These are phyloP conservation scores for Hortaea werneckii DNA, from an alignment of 2,329 filamentous ascomycete genomes.

Conservation along the genomic window DNA sequence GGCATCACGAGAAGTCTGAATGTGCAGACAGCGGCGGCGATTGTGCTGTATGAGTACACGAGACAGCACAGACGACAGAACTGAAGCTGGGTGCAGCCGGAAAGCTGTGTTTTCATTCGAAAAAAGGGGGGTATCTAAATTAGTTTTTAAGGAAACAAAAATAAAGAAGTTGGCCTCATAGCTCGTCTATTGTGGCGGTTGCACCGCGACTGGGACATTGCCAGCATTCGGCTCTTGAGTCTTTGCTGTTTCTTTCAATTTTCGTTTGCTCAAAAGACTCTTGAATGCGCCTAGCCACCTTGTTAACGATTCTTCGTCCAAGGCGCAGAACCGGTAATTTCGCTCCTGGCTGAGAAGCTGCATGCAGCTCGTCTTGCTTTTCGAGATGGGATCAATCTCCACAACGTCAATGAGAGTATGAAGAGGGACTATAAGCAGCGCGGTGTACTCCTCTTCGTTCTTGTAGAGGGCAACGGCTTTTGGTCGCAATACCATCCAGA, in stretches of 20 bases:
- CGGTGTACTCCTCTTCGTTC: conserved; percentile 79
- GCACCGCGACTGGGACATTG: conserved; percentile 1
- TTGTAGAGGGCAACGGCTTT: conserved; percentile 86
- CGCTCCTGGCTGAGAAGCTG: conserved; percentile 90
- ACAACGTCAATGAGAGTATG: conserved; percentile 76
- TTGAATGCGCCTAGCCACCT: conserved; percentile 86
- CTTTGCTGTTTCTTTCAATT: conserved; percentile 1
- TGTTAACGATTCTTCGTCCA: conserved; percentile 71
- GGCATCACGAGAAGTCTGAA: conserved; percentile 46
- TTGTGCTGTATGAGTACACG: conserved; percentile 43
- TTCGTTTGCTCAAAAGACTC: conserved; percentile 53
- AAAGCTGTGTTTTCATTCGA: too few species aligned
- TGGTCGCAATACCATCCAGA: conserved; percentile 84
- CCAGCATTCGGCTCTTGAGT: not conserved
- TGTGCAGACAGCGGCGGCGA: conserved; percentile 44
- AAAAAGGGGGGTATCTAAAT: too few species aligned
- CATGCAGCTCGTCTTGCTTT: conserved; percentile 75
- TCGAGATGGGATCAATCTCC: conserved; percentile 79
- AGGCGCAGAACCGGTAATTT: conserved; percentile 45
- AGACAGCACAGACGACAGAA: conserved; percentile 24
- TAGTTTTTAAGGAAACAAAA: too few species aligned
- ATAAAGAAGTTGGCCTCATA: too few species aligned
- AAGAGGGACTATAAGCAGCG: conserved; percentile 71
- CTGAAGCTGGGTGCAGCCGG: not conserved
- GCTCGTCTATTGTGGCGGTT: not conserved